These are phyloP conservation scores for Solanum hybrid DNA, from an alignment of 305 asterid genomes.

Conservation along the genomic window DNA sequence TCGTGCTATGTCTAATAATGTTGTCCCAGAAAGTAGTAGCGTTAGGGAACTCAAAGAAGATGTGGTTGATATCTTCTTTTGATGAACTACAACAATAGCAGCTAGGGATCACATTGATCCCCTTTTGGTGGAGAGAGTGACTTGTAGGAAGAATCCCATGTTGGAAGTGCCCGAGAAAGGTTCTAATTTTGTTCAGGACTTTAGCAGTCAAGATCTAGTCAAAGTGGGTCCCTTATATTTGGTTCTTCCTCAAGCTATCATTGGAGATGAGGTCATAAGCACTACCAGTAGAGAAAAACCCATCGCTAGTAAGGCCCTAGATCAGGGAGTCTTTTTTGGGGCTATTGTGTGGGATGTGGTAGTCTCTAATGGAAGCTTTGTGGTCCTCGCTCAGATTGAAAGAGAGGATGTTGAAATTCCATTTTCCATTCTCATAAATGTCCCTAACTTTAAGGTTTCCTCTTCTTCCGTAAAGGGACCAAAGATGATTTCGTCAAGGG, in stretches of 20 bases:
- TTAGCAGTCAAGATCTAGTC: neutral
- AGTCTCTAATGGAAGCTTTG: neutral
- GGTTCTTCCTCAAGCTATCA: neutral
- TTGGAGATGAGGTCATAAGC: neutral
- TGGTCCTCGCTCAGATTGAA: neutral
- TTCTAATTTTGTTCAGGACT: neutral
- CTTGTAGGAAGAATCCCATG: neutral
- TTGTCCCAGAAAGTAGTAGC: no score
- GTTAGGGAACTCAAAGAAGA: neutral
- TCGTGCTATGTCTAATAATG: neutral
- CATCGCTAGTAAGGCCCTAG: neutral
- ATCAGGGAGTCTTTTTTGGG: neutral
- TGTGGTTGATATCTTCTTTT: neutral
- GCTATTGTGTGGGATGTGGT: neutral
- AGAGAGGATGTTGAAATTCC: neutral
- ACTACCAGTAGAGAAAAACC: neutral
- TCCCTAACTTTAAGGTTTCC: neutral
- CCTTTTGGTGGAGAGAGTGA: neutral
- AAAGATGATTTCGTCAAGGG: neutral
- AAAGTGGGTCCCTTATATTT: neutral
- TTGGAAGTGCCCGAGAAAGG: neutral
- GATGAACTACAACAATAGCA: no score
- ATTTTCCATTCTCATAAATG: neutral
- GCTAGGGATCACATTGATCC: neutral
- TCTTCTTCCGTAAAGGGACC: neutral